Base-by-base conservation (phyloP, 345 rosid genomes). In the Gossypium mustelinum region DNA sequence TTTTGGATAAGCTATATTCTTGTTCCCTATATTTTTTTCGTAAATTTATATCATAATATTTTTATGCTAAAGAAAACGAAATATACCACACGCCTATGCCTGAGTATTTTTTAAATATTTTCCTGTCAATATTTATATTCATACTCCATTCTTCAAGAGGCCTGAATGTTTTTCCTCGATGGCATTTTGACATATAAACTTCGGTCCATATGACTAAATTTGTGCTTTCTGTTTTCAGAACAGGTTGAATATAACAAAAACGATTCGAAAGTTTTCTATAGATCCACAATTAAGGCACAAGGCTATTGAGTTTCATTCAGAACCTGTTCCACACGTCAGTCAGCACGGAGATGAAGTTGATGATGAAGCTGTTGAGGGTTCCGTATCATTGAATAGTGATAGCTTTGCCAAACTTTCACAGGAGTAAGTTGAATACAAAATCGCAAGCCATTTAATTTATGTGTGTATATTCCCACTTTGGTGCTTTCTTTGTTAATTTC, bases 161-260 rank as follows among this genome's bases (percentile, higher is more conserved):
- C 41, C 41, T 34, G 41, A 34, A 34, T 64, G 14, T 20, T 44
- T 66, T 45, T 20, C 54, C 52, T 44, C 8, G 18, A 45, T 3
- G 11, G 11, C 18, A 67, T 67, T 45, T 20, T 44, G 13, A 50
- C 54, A 20, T 67, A 17, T 45, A 22, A 44, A 67, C 25, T 67
- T 44, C 14, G 34, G 70, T 20, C 34, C 17, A 41, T 12, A 10
- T 69, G 25, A 29, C 6, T 55, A 17, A 55, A 34, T 16, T 60
- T 70, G 41, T 84, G 41, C 72, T 2, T 61, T 76, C 67, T 81
- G 72, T 81, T 84, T 88, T 56, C 99, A 96, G 98, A 92, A 90
- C 93, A 93, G 99, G 89, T 82, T 96, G 81, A 96, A 96, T 83
- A 87, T 96, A 78, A 93, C 97, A 78, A 96, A 96, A 85, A 96